A percentile compares a stretch with the other conserved stretches of the same genome.
Conservation (phyloP, 1,139 yeast genomes). For the Lodderomyces metapsilosis region DNA sequence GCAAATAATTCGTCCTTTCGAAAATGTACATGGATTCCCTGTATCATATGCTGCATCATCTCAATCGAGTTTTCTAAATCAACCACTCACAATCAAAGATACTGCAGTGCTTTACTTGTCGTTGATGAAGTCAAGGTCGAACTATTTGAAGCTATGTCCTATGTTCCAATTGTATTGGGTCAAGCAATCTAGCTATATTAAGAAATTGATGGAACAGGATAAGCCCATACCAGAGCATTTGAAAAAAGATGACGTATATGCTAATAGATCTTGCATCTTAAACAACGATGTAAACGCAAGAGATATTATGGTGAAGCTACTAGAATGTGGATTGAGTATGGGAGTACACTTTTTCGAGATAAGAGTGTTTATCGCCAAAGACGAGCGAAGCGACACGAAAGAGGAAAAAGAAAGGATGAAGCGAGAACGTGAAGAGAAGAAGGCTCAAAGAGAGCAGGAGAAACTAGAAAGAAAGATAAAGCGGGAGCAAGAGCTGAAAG, state of each 20-base stretch:
- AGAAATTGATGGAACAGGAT: constrained; percentile 37
- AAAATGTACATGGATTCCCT: constrained; percentile 68
- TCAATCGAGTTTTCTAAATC: constrained; percentile 51
- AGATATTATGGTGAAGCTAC: constrained; percentile 85
- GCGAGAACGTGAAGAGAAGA: constrained; percentile 26
- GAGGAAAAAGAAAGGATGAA: constrained; percentile 36
- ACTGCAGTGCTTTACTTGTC: constrained; percentile 72
- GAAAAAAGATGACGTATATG: constrained; percentile 22
- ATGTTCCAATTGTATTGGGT: constrained; percentile 85
- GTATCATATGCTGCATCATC: constrained; percentile 64
- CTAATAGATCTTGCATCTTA: constrained; percentile 40
- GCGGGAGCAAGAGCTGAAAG: constrained; percentile 6
- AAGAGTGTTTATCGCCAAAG: constrained; percentile 77
- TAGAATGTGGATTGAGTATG: constrained; percentile 68
- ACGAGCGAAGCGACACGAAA: constrained; percentile 48
- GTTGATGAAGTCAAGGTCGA: constrained; percentile 68
- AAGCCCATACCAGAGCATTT: constrained; percentile 26
- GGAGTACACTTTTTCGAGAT: constrained; percentile 87
- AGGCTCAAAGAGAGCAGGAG: constrained; percentile 10
- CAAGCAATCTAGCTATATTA: constrained; percentile 51
- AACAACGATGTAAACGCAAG: constrained; percentile 56
- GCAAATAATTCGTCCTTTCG: constrained; percentile 60
- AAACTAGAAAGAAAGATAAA: constrained; percentile 7
- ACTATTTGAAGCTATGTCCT: constrained; percentile 65
- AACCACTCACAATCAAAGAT: constrained; percentile 71